These are phyloP conservation scores for Rhynchospora pubera DNA, from an alignment of 176 grass and related monocot genomes.

Conservation along the genomic window DNA sequence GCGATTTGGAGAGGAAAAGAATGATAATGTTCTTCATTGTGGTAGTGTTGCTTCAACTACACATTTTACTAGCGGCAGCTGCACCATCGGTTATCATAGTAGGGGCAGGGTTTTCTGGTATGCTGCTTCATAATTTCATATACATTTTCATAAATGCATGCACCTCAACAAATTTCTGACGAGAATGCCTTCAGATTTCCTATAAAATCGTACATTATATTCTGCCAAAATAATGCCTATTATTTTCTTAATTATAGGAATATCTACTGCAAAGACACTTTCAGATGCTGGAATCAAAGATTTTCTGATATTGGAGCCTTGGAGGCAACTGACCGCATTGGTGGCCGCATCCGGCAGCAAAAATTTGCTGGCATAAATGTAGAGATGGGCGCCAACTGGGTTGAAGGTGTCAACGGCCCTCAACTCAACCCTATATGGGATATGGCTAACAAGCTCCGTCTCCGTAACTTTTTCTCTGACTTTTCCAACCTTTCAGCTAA, in stretches of 20 bases:
- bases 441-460: conserved; percentile 49
- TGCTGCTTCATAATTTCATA: background rate
- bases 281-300: conserved; percentile 47
- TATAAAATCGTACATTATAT: no score
- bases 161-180: no score
- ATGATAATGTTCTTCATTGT: background rate
- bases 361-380: conserved; percentile 45
- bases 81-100: conserved; percentile 21
- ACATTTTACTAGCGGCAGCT: background rate
- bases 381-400: conserved; percentile 66
- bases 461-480: conserved; percentile 49
- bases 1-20: background rate
- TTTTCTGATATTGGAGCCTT: conserved; percentile 51
- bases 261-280: conserved; percentile 59
- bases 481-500: conserved; percentile 25
- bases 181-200: no score
- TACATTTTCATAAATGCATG: background rate
- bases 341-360: conserved; percentile 49
- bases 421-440: conserved; percentile 59
- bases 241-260: conserved; percentile 37
- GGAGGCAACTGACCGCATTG: conserved; percentile 47
- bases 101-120: conserved; percentile 24
- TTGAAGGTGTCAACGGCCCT: conserved; percentile 48
- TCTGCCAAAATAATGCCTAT: no score
- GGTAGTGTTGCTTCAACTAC: background rate